phyloP scores from a whole-genome alignment of 306 rosid species.

The Prinsepia uniflora region DNA sequence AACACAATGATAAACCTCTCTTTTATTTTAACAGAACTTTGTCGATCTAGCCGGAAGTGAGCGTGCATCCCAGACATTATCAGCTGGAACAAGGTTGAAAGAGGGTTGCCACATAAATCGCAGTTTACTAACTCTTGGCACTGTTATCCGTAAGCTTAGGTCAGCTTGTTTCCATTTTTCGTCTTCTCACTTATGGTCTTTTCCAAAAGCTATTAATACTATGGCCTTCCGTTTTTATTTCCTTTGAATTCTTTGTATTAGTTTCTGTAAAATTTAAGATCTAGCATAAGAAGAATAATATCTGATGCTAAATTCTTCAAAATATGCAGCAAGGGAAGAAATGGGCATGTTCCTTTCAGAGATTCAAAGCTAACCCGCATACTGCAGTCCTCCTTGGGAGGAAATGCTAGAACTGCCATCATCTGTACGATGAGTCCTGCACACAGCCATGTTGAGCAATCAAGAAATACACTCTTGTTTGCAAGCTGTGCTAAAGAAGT shows the following conservation, averaged over 20 bases:
- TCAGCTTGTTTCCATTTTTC: conserved; percentile 29
- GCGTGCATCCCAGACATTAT: conserved; percentile 89
- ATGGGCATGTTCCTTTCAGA: conserved; percentile 94
- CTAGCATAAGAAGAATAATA: background rate
- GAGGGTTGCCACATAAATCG: conserved; percentile 99
- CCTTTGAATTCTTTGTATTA: conserved; percentile 1
- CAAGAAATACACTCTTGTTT: conserved; percentile 95
- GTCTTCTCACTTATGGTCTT: conserved; percentile 2
- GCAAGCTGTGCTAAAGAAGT: conserved; percentile 99
- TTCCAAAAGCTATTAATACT: conserved; percentile 10
- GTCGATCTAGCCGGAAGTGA: conserved; percentile 98
- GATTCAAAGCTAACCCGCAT: conserved; percentile 99
- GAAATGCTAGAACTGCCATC: conserved; percentile 94
- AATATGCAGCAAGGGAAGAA: conserved; percentile 87
- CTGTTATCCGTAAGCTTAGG: conserved; percentile 99
- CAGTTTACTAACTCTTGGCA: conserved; percentile 91
- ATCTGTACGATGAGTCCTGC: conserved; percentile 99
- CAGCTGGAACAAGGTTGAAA: conserved; percentile 92
- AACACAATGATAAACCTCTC: background rate
- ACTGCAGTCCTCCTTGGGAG: conserved; percentile 93
- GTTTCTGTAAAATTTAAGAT: conserved; percentile 5
- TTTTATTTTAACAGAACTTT: conserved; percentile 57
- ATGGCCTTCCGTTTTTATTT: conserved; percentile 3
- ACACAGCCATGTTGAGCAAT: conserved; percentile 80
- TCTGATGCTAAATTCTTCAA: background rate